phyloP scores from a whole-genome alignment of 192 early-diverging fungal genomes.

The Funneliformis geosporum region DNA sequence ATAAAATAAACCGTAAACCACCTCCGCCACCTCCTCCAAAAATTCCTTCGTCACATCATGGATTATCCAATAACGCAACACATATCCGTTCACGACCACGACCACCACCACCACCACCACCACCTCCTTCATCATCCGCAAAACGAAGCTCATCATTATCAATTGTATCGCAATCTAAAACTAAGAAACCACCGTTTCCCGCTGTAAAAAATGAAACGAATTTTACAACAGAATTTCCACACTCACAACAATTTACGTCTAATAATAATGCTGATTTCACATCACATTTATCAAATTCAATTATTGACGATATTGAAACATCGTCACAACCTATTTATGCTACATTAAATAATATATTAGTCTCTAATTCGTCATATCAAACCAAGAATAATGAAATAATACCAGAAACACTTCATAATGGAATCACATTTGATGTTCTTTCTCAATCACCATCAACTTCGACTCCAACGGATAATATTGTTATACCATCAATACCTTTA shows the following conservation, averaged over 20 bases:
- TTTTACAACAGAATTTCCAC: not conserved
- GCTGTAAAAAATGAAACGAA: not conserved
- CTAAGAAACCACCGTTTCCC: not conserved
- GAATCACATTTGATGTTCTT: too few relatives aligned
- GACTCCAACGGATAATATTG: not conserved
- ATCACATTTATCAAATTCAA: not conserved
- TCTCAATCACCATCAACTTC: not conserved
- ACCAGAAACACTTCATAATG: not conserved
- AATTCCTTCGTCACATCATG: not conserved
- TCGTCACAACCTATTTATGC: not conserved
- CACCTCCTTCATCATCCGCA: too few relatives aligned
- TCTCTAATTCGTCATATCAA: not conserved
- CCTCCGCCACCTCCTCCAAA: not conserved
- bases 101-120: too few relatives aligned
- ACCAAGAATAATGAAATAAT: not conserved
- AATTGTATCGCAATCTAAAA: not conserved
- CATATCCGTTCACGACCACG: not conserved
- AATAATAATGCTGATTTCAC: not conserved
- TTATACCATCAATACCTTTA: too few relatives aligned
- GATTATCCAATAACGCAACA: not conserved
- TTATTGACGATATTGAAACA: not conserved
- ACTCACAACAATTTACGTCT: not conserved
- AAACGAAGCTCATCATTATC: not conserved
- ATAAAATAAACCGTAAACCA: not conserved
- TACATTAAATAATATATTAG: not conserved